Evolutionary conservation across 495 filamentous ascomycete species (phyloP).

Genomic region (Xylona heveae): DNA sequence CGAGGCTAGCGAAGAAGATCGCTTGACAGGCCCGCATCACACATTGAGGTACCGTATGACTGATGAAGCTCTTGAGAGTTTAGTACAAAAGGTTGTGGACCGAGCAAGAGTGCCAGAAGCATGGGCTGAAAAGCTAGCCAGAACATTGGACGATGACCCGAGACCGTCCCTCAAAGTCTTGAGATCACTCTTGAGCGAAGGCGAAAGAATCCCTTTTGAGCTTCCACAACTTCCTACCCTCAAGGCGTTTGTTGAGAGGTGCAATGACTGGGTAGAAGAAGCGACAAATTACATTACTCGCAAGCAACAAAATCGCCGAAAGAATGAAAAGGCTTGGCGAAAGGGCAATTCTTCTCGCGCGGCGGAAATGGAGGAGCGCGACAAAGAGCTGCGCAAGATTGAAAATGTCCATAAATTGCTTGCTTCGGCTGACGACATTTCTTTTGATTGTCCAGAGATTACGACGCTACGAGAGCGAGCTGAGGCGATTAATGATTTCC

Average conservation of each 20-base stretch:
- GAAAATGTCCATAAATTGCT: conserved; percentile 77
- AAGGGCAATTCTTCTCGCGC: conserved; percentile 41
- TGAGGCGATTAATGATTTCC: conserved; percentile 72
- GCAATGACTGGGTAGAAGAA: conserved; percentile 96
- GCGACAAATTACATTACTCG: conserved; percentile 91
- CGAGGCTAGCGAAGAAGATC: conserved; percentile 34
- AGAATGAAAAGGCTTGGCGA: conserved; percentile 87
- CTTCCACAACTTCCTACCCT: conserved; percentile 66
- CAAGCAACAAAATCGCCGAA: conserved; percentile 95
- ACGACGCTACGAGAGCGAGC: conserved; percentile 67
- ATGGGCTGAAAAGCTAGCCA: conserved; percentile 84
- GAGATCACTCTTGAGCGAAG: conserved; percentile 70
- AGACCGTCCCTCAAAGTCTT: conserved; percentile 73
- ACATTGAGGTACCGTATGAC: conserved; percentile 53
- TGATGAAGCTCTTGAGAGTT: conserved; percentile 40
- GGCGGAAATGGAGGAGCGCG: conserved; percentile 72
- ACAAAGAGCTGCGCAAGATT: conserved; percentile 73
- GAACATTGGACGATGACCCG: conserved; percentile 56
- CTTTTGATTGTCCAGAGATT: conserved; percentile 91
- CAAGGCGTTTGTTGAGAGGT: conserved; percentile 76
- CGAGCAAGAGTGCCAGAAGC: conserved; percentile 67
- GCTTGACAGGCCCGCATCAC: conserved; percentile 36
- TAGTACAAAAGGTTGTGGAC: conserved; percentile 61
- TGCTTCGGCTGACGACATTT: conserved; percentile 63
- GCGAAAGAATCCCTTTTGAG: conserved; percentile 91